Base-by-base conservation (phyloP, 176 grass and related monocot genomes). In the Zoysia japonica region DNA sequence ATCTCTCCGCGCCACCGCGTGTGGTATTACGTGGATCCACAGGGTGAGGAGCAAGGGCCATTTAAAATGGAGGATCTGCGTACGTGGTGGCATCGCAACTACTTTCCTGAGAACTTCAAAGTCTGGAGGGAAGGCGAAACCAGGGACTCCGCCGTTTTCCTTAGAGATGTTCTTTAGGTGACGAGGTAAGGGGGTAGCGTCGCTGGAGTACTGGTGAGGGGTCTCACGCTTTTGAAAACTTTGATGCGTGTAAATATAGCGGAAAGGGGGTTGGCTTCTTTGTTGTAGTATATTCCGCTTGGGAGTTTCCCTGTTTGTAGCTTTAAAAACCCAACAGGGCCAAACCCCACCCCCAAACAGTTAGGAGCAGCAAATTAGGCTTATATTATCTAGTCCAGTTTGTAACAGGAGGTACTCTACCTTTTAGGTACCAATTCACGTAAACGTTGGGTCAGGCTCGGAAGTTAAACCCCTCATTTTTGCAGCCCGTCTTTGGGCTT, bases 21-120 rank as follows among this genome's bases (percentile, higher is more conserved):
- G 11, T 95, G 92, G 92, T 37, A 74, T 61, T 95, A 95, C 78
- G 7, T 52, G 1, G 92, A 92, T 54, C 89, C 89, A 77, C 76
- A 72, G 19, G 89, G 78, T 5, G 80, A 89, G 3, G 70, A 80
- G 39, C 92, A 86, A 70, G 92, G 92, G 11, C 87, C 92, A 5
- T 89, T 95, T 80, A 1, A 61, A n/a, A 48, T 90, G n/a, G 17
- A 47, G 35, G 8, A 43, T 0, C 57, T 97, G 60, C 56, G 57
- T 8, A 0, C 0, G 0, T 93, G 94, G 94, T 64, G 41, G 44
- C 17, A 55, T n/a, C 35, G n/a, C 46, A 76, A 82, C 7, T 88
- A 47, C 72, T 97, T 97, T 6, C 42, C 62, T 4, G 47, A 81
- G 1, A 55, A 77, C 75, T 93, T 97, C 53, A 89, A 39, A 83